Conservation (phyloP, 495 filamentous ascomycete genomes). For the Saxophila tyrrhenica region DNA sequence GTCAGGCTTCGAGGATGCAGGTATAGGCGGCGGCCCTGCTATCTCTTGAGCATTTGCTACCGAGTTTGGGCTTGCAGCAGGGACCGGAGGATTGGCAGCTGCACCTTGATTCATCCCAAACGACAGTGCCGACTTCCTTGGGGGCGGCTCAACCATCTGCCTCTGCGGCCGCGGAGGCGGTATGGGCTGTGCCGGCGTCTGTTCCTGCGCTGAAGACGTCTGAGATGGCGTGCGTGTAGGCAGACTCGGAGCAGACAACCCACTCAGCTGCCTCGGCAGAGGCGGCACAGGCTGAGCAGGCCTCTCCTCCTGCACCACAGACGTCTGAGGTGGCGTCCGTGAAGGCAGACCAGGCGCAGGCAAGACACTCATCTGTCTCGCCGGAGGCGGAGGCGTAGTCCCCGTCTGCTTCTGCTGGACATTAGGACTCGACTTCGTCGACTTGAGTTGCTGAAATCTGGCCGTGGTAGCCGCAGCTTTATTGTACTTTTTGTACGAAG, state of each 20-base stretch:
- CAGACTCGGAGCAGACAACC: neutral
- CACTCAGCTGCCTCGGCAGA: slow-evolving; percentile 5
- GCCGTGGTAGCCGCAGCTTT: neutral
- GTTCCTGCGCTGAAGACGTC: neutral
- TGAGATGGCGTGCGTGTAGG: neutral
- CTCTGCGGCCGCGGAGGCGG: neutral
- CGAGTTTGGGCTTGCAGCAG: slow-evolving; percentile 13
- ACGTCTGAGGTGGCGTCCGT: no score
- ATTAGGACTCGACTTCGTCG: slow-evolving; percentile 16
- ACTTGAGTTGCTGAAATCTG: slow-evolving; percentile 4
- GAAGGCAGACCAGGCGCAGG: no score
- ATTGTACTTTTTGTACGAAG: slow-evolving; percentile 8
- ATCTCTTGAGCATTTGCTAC: slow-evolving; percentile 3
- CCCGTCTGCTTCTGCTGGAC: slow-evolving; percentile 11
- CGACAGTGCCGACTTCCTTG: neutral
- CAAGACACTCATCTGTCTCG: neutral
- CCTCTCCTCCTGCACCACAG: no score
- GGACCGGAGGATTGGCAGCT: slow-evolving; percentile 25
- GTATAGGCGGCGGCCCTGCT: slow-evolving; percentile 42
- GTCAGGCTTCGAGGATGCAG: slow-evolving; percentile 46
- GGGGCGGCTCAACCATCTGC: neutral
- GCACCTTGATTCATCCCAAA: neutral
- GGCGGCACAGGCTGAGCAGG: slow-evolving; percentile 19
- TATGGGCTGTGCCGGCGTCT: neutral
- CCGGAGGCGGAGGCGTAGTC: slow-evolving; percentile 18